A percentile compares a stretch with the other conserved stretches of the same genome.
These are phyloP conservation scores for Plasmodium berghei DNA, from an alignment of 169 alveolate species.

Conservation along the genomic window DNA sequence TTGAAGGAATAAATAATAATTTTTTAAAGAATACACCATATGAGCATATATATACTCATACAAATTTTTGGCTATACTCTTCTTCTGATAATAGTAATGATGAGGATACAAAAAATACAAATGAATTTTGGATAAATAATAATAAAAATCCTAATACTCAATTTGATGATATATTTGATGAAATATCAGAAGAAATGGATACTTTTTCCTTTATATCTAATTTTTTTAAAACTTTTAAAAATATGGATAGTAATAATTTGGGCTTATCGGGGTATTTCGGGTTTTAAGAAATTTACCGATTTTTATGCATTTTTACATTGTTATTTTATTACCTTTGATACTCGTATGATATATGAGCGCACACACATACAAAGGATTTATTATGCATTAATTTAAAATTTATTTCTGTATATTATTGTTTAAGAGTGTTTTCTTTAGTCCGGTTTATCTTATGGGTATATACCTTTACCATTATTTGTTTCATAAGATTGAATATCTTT, in stretches of 20 bases:
- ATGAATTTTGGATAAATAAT: conserved; percentile 23
- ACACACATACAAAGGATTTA: too few species aligned
- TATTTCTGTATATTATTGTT: too few species aligned
- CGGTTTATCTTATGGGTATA: too few species aligned
- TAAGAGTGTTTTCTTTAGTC: too few species aligned
- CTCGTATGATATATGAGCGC: too few species aligned
- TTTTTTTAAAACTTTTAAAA: conserved; percentile 44
- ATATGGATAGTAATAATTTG: conserved; percentile 27
- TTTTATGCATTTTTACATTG: too few species aligned
- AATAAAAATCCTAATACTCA: neutral
- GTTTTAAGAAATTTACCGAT: neutral
- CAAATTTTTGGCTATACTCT: conserved; percentile 72
- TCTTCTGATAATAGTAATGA: conserved; percentile 60
- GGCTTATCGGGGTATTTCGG: conserved; percentile 54
- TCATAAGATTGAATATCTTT: too few species aligned
- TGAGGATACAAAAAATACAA: neutral
- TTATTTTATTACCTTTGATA: too few species aligned
- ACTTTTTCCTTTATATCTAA: conserved; percentile 30
- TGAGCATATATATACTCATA: conserved; percentile 69
- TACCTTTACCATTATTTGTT: too few species aligned
- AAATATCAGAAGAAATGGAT: conserved; percentile 34
- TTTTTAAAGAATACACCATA: conserved; percentile 67
- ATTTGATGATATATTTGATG: conserved; percentile 31
- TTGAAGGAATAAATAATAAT: conserved; percentile 64
- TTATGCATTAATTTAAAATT: too few species aligned